Evolutionary conservation across 495 filamentous ascomycete genomes (phyloP), one percentile per base, ranked within the genome.

Genomic region (Pseudevernia furfuracea): DNA sequence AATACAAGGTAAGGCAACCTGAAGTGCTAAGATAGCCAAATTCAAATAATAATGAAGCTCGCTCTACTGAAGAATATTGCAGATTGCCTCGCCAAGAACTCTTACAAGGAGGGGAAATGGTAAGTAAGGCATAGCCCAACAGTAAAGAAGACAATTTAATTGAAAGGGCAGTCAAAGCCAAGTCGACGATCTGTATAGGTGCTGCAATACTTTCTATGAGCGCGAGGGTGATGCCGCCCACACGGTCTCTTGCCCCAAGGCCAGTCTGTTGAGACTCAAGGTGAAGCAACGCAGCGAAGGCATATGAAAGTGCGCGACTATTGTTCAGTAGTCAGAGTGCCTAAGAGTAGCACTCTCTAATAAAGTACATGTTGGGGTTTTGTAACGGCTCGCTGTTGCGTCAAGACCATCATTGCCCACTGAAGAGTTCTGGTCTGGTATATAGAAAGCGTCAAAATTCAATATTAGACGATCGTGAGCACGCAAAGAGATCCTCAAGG

Each of bases 401-500:
- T 74, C 80, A 79, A 71, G 78, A 76, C 79, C 79, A 69, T 82
- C 84, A 85, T 73, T 59, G 74, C 66, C 65, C 75, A 55, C 52
- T 71, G 69, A 74, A 78, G 78, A 76, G 78, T 72, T 71, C 75
- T 70, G 77, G 88, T 83, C 80, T 87, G 89, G 82, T 82, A 80
- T 75, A 72, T 70, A 87, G 76, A 81, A 83, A 88, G 81, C 82
- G 85, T 74, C 76, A 79, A 72, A 71, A 75, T 89, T 89, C 84
- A 71, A 71, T 98, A 84, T 98, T 83, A 95, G 94, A 87, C 87
- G 87, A 92, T 91, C 89, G 89, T 92, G 92, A 98, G 94, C 94
- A 90, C 94, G 94, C 91, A 75, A 72, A 83, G 86, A 93, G 88
- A 83, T 82, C 86, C 81, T 76, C 71, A 70, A 76, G 76, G 84